Conservation (phyloP, 129 eudicot species). For the Escallonia herrerae region DNA sequence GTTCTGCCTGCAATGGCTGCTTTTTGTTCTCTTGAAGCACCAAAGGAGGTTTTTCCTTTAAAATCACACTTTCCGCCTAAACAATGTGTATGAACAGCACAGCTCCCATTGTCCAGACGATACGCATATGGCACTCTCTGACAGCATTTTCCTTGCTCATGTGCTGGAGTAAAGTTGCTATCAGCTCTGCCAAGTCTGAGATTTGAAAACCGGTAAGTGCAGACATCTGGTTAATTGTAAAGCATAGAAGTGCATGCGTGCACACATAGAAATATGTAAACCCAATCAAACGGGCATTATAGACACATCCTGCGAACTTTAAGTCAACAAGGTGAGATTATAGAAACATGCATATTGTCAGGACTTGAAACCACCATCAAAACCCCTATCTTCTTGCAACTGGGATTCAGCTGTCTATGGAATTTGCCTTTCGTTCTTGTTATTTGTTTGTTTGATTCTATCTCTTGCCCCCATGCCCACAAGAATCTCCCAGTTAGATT, state of each 20-base stretch:
- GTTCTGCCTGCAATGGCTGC: slow-evolving; percentile 8
- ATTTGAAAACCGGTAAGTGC: background rate
- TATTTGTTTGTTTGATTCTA: no score
- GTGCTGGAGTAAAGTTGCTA: slow-evolving; percentile 13
- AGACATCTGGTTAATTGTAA: background rate
- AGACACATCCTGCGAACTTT: background rate
- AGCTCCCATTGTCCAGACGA: slow-evolving; percentile 28
- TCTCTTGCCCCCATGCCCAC: no score
- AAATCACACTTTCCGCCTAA: slow-evolving; percentile 19
- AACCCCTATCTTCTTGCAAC: no score
- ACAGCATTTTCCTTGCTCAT: slow-evolving; percentile 22
- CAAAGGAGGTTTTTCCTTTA: slow-evolving; percentile 9
- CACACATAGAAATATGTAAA: background rate
- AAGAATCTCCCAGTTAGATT: no score
- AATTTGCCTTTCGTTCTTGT: no score
- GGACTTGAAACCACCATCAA: no score
- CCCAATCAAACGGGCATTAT: background rate
- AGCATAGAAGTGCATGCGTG: background rate
- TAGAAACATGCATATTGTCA: no score
- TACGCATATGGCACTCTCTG: slow-evolving; percentile 31
- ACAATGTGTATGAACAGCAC: slow-evolving; percentile 18
- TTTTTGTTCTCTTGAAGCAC: slow-evolving; percentile 24
- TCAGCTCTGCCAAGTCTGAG: slow-evolving; percentile 33
- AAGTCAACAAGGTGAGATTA: background rate
- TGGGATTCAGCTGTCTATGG: no score